phyloP scores from a whole-genome alignment of 768 basidiomycete genomes.

The Russula brevipes region DNA sequence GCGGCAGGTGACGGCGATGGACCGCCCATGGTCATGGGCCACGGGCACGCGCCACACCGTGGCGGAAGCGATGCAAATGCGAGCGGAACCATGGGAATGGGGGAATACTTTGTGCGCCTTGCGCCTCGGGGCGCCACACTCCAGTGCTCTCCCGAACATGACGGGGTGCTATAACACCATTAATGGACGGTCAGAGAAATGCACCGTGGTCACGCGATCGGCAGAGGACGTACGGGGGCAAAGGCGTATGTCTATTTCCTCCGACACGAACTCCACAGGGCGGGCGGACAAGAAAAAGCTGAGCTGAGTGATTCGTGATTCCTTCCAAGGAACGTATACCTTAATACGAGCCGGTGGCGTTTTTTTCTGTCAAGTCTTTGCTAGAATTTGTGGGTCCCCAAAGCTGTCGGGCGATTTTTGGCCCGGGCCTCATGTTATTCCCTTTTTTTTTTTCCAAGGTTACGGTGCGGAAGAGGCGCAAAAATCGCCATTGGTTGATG shows the following conservation, averaged over 20 bases:
- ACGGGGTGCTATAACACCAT: background rate
- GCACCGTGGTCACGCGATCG: no score
- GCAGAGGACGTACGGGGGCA: no score
- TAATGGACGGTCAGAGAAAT: background rate
- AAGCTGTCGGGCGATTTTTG: background rate
- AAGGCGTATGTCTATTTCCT: no score
- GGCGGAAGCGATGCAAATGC: background rate
- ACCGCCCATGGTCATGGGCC: background rate
- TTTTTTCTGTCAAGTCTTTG: background rate
- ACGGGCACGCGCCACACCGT: background rate
- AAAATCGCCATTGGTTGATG: conserved; percentile 3
- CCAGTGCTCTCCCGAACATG: background rate
- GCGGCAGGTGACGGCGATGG: background rate
- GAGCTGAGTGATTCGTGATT: no score
- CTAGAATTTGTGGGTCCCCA: conserved; percentile 3
- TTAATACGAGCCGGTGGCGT: background rate
- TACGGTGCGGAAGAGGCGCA: background rate
- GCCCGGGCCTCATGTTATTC: background rate
- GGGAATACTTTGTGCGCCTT: background rate
- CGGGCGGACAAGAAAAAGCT: no score
- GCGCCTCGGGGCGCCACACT: background rate
- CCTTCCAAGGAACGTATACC: no score
- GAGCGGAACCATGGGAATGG: background rate
- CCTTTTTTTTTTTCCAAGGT: background rate
- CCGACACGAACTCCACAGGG: no score